Evolutionary conservation across 192 early-diverging fungal species (phyloP), one percentile per base, ranked within the genome.

Genomic region (Backusella morwellensis): DNA sequence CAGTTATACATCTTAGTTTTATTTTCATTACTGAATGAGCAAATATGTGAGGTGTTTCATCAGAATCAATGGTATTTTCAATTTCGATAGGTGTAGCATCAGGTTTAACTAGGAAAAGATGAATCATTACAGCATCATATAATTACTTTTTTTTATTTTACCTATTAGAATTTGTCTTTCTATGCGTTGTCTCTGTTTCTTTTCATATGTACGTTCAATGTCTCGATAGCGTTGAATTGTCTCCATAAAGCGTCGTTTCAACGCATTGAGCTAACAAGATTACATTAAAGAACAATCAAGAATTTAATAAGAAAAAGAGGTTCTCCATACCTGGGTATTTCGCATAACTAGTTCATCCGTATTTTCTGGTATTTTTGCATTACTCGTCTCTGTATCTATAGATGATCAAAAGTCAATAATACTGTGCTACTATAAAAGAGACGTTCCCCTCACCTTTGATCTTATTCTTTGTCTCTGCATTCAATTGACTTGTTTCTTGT

Each of bases 101-200:
- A 36, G 95, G 95, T 52, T 94, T 94, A 36, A 95, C 95, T 94
- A 68, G 52, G 19, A 66, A 7, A 41, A 59, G 36, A 70, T 69
- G 8, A 42, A 68, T 70, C 17, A 44, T 69, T 54, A 15, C 35
- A 71, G 2, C 1, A 74, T 32, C 34, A 38, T 54, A 21, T 38
- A 6, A 32, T 4, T 32, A 68, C 12, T 35, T 35, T 74, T 35
- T 74, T 3, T n/a, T 1, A 8, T 35, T 6, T 70, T 80, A 94
- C 93, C 93, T 83, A 96, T 92, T 56, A 89, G 85, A 80, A 89
- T 91, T 68, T 96, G 94, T 73, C 92, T 76, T 77, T 94, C 92
- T 88, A 96, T 87, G 41, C 93, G 85, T 68, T 91, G 87, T 70
- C 94, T 91, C 78, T 93, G 94, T 79, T 94, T 95, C 70, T 90